Percentiles rank a stretch among this genome's conserved stretches.
Evolutionary conservation across 2,329 filamentous ascomycete genomes (phyloP).

Genomic region (Paracamarosporium sp.): DNA sequence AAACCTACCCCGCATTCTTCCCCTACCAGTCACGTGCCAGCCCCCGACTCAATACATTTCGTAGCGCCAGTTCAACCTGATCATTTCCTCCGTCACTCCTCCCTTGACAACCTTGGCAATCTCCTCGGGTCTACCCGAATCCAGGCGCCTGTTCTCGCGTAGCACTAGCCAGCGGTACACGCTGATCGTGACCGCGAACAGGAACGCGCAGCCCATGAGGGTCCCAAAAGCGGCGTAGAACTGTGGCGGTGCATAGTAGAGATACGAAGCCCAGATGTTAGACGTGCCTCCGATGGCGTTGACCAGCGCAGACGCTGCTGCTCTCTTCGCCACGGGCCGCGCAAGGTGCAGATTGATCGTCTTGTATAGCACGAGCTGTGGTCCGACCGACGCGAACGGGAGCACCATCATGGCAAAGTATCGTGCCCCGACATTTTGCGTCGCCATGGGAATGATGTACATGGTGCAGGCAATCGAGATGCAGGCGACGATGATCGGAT

Average conservation of each 20-base stretch:
- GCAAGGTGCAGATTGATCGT: constrained; percentile 31
- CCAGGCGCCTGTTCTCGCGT: constrained; percentile 27
- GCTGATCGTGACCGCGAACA: constrained; percentile 25
- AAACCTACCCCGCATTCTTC: background rate
- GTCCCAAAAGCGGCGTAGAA: constrained; percentile 31
- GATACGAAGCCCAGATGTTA: constrained; percentile 30
- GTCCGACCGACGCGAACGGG: constrained; percentile 28
- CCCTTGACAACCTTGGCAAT: constrained; percentile 30
- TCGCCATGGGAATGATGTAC: constrained; percentile 46
- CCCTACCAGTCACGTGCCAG: background rate
- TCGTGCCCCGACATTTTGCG: constrained; percentile 36
- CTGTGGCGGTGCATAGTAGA: constrained; percentile 31
- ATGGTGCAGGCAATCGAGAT: constrained; percentile 34
- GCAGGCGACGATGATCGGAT: constrained; percentile 50
- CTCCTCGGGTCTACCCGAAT: constrained; percentile 23
- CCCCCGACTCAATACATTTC: constrained; percentile 24
- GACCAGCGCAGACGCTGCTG: constrained; percentile 26
- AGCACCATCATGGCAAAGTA: constrained; percentile 41
- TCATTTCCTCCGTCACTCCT: constrained; percentile 30
- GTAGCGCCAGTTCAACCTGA: constrained; percentile 26
- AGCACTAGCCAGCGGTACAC: constrained; percentile 27
- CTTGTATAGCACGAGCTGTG: constrained; percentile 28
- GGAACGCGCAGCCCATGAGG: constrained; percentile 26
- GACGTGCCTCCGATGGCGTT: constrained; percentile 29
- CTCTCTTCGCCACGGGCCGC: constrained; percentile 26